These are phyloP conservation scores for Termitomyces sp. DNA, from an alignment of 768 basidiomycete species.

Conservation along the genomic window DNA sequence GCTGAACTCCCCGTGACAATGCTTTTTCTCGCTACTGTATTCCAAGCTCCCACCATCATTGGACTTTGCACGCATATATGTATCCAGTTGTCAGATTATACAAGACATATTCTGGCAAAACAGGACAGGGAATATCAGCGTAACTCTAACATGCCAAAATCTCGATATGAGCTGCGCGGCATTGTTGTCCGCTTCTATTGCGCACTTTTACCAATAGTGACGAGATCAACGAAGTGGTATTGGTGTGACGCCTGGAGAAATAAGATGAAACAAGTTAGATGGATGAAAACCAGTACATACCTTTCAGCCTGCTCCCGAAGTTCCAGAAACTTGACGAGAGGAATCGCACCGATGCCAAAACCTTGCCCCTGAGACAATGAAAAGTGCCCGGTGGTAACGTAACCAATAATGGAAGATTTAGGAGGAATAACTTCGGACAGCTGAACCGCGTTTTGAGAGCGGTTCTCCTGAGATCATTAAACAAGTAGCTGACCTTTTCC, in stretches of 20 bases:
- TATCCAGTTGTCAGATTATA: background rate
- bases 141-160: constrained; percentile 18
- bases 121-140: background rate
- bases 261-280: background rate
- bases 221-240: constrained; percentile 21
- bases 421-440: constrained; percentile 41
- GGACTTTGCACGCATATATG: constrained; percentile 6
- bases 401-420: constrained; percentile 61
- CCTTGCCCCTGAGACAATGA: constrained; percentile 79
- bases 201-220: constrained; percentile 61
- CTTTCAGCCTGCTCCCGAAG: constrained; percentile 46
- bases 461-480: background rate
- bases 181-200: constrained; percentile 52
- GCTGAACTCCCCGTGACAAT: constrained; percentile 17
- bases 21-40: constrained; percentile 1
- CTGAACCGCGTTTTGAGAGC: constrained; percentile 26
- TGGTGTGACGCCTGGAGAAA: constrained; percentile 24
- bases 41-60: constrained; percentile 4
- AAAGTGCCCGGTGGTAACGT: constrained; percentile 79
- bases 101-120: background rate
- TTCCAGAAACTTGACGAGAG: constrained; percentile 50
- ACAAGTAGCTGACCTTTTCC: constrained; percentile 19
- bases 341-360: constrained; percentile 71
- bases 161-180: constrained; percentile 48
- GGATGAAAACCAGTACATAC: constrained; percentile 18